Percentiles rank a stretch among this genome's conserved stretches.
phyloP scores from a whole-genome alignment of 2,329 filamentous ascomycete species.

The Fusarium sambucinum region DNA sequence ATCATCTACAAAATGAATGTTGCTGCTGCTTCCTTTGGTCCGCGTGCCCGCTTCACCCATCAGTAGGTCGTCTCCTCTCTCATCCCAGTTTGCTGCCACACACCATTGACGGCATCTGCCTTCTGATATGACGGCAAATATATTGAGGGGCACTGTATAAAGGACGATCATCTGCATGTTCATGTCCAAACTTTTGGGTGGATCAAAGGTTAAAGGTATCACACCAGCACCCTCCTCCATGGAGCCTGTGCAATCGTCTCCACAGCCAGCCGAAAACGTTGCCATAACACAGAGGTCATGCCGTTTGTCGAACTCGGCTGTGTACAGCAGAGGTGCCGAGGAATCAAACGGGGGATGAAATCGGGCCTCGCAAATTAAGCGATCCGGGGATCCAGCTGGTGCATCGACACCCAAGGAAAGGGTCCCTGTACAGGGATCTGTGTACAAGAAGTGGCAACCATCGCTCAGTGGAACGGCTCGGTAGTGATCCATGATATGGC shows the following conservation, averaged over 20 bases:
- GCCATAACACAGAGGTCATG: constrained; percentile 71
- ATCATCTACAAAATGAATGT: constrained; percentile 38
- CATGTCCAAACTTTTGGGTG: constrained; percentile 14
- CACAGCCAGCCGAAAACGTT: constrained; percentile 58
- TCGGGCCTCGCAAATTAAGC: constrained; percentile 69
- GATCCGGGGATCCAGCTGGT: constrained; percentile 61
- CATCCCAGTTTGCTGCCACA: constrained; percentile 8
- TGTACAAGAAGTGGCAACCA: constrained; percentile 73
- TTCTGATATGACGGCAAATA: constrained; percentile 57
- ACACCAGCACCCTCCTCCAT: constrained; percentile 9
- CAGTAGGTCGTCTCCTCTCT: constrained; percentile 13
- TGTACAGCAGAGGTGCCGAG: constrained; percentile 63
- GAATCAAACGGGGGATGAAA: constrained; percentile 56
- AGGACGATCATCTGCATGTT: constrained; percentile 63
- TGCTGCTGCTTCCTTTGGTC: constrained; percentile 38
- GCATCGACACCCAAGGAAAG: constrained; percentile 73
- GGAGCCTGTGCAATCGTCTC: constrained; percentile 21
- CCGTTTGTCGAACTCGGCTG: constrained; percentile 66
- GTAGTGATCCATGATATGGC: constrained; percentile 68
- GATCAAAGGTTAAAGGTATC: constrained; percentile 8
- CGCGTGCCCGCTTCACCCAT: constrained; percentile 38
- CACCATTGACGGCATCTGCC: constrained; percentile 18
- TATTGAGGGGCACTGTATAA: constrained; percentile 71
- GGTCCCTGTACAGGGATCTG: constrained; percentile 67
- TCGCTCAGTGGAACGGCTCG: constrained; percentile 74